A percentile compares a stretch with the other conserved stretches of the same genome.
Evolutionary conservation across 139 green algal genomes (phyloP).

Genomic region (Auxenochlorella protothecoides): DNA sequence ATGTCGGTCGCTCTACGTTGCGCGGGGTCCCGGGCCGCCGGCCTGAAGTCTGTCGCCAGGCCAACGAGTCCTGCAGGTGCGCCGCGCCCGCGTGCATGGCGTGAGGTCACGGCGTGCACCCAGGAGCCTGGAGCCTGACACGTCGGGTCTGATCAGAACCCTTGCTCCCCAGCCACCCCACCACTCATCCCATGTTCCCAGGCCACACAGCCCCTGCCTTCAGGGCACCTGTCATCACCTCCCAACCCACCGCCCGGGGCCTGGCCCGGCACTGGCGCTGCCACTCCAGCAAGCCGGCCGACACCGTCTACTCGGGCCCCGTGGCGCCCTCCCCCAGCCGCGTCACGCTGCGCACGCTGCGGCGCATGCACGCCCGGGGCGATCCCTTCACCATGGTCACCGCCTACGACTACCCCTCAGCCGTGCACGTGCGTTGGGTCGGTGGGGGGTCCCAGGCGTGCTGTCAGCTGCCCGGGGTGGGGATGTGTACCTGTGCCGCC

Average conservation of each 20-base stretch:
- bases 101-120: neutral
- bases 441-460: neutral
- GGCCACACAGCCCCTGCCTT: too few relatives aligned
- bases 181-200: too few relatives aligned
- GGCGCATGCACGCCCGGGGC: constrained; percentile 61
- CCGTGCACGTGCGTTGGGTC: constrained; percentile 69
- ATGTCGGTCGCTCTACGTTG: too few relatives aligned
- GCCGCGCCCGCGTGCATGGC: neutral
- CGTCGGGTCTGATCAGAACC: too few relatives aligned
- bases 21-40: too few relatives aligned
- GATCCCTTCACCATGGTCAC: constrained; percentile 89
- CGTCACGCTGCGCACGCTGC: constrained; percentile 76
- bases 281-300: constrained; percentile 10
- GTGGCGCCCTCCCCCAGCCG: constrained; percentile 22
- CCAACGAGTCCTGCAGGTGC: too few relatives aligned
- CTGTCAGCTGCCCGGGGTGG: neutral
- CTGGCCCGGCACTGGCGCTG: too few relatives aligned
- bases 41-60: too few relatives aligned
- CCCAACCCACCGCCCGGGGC: too few relatives aligned
- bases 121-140: neutral
- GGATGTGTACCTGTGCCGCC: too few relatives aligned
- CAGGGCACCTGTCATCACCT: too few relatives aligned
- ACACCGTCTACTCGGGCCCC: constrained; percentile 19
- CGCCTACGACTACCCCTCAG: constrained; percentile 97
- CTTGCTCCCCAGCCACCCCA: too few relatives aligned